Evolutionary conservation across 129 eudicot species (phyloP).

Genomic region (Kitagawia praeruptora): DNA sequence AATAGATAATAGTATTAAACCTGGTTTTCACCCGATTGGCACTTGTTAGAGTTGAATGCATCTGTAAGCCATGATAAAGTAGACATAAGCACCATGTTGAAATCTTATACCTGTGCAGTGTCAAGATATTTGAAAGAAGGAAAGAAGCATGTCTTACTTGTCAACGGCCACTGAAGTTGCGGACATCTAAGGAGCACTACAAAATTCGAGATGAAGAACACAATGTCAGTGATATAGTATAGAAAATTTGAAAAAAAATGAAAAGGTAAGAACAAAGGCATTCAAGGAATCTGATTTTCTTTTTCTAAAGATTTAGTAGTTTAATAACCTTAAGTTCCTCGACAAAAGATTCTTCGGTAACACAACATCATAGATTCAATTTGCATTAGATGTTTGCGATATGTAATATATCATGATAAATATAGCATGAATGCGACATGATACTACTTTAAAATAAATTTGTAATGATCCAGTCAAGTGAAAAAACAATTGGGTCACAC

Average conservation of each 20-base stretch:
- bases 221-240: constrained; percentile 15
- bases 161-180: constrained; percentile 37
- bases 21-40: constrained; percentile 49
- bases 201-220: constrained; percentile 11
- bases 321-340: not conserved
- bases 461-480: not conserved
- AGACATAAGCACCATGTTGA: constrained; percentile 6
- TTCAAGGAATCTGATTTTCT: not conserved
- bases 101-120: constrained; percentile 17
- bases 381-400: not conserved
- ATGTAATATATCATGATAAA: not conserved
- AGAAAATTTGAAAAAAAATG: not conserved
- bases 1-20: constrained; percentile 12
- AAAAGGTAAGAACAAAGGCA: not conserved
- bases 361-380: not conserved
- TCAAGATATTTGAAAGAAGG: constrained; percentile 22
- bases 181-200: constrained; percentile 30
- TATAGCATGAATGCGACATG: not conserved
- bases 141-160: constrained; percentile 38
- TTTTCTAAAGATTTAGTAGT: not conserved
- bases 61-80: constrained; percentile 23
- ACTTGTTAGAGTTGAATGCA: constrained; percentile 27
- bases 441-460: not conserved
- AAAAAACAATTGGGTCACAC: not conserved
- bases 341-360: not conserved